phyloP scores from a whole-genome alignment of 805 yeast genomes.

The Cyberlindnera euphorbiiphila region DNA sequence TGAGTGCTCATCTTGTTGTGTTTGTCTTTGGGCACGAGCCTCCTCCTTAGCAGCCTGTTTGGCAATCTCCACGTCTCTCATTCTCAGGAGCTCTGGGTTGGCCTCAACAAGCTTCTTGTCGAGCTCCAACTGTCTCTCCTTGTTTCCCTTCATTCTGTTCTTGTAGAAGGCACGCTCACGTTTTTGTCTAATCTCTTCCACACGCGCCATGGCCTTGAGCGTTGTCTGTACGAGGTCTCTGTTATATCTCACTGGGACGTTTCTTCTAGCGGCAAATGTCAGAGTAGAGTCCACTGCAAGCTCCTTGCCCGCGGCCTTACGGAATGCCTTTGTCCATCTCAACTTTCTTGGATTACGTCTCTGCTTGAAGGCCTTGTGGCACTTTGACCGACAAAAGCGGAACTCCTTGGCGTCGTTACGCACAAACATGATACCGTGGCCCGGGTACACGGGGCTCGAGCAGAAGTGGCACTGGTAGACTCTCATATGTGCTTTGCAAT shows the following conservation, averaged over 20 bases:
- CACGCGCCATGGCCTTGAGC: conserved; percentile 90
- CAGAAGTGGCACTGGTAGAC: conserved; percentile 92
- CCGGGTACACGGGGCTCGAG: conserved; percentile 92
- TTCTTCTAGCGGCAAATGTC: conserved; percentile 95
- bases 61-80: conserved; percentile 90
- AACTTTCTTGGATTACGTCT: conserved; percentile 98
- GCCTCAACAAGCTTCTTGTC: conserved; percentile 87
- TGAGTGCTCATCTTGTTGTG: conserved; percentile 48
- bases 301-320: conserved; percentile 98
- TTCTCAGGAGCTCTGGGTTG: conserved; percentile 83
- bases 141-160: conserved; percentile 98
- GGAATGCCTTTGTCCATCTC: conserved; percentile 98
- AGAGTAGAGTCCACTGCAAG: conserved; percentile 95
- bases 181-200: conserved; percentile 92
- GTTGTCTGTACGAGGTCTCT: conserved; percentile 95
- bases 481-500: no score
- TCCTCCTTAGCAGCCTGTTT: conserved; percentile 69
- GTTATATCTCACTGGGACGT: conserved; percentile 96
- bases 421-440: conserved; percentile 95
- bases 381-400: conserved; percentile 95
- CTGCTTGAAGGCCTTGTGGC: conserved; percentile 96
- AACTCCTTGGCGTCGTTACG: conserved; percentile 98
- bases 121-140: conserved; percentile 75
- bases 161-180: conserved; percentile 98
- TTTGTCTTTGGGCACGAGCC: conserved; percentile 48